phyloP scores from a whole-genome alignment of 2,329 filamentous ascomycete genomes.

The Fusarium agapanthi region DNA sequence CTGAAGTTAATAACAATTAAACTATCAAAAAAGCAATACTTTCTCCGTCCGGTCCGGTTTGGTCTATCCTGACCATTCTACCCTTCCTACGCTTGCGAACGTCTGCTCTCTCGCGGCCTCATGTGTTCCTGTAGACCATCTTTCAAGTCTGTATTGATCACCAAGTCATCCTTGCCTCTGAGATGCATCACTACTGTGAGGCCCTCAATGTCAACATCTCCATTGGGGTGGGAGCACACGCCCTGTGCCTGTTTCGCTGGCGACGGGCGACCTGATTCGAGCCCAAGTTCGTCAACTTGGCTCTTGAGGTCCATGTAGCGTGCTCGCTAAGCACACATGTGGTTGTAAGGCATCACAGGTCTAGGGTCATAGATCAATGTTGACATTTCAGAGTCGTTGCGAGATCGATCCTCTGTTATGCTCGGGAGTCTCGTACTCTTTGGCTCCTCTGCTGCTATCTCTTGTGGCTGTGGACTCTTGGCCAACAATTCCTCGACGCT shows the following conservation, averaged over 20 bases:
- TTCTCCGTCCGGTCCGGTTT: background rate
- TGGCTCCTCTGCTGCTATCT: background rate
- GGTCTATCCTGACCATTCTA: slow-evolving; percentile 3
- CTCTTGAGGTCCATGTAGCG: slow-evolving; percentile 52
- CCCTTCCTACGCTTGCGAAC: background rate
- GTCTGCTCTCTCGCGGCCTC: background rate
- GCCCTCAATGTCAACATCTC: slow-evolving; percentile 56
- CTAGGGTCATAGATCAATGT: slow-evolving; percentile 45
- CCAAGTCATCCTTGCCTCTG: slow-evolving; percentile 58
- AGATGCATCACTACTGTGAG: slow-evolving; percentile 62
- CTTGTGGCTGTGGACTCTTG: slow-evolving; percentile 6
- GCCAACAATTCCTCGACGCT: slow-evolving; percentile 28
- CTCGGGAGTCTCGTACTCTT: background rate
- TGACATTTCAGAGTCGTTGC: slow-evolving; percentile 11
- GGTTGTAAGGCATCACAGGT: slow-evolving; percentile 50
- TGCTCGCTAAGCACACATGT: slow-evolving; percentile 54
- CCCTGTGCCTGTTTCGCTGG: slow-evolving; percentile 24
- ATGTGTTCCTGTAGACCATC: slow-evolving; percentile 41
- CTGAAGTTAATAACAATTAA: background rate
- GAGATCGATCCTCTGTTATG: slow-evolving; percentile 6
- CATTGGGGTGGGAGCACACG: slow-evolving; percentile 40
- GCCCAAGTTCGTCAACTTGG: slow-evolving; percentile 53
- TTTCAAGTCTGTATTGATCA: slow-evolving; percentile 60
- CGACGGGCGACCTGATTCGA: slow-evolving; percentile 46
- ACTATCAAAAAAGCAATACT: background rate